phyloP scores from a whole-genome alignment of 2,329 filamentous ascomycete genomes.

The Colletotrichum agaves region DNA sequence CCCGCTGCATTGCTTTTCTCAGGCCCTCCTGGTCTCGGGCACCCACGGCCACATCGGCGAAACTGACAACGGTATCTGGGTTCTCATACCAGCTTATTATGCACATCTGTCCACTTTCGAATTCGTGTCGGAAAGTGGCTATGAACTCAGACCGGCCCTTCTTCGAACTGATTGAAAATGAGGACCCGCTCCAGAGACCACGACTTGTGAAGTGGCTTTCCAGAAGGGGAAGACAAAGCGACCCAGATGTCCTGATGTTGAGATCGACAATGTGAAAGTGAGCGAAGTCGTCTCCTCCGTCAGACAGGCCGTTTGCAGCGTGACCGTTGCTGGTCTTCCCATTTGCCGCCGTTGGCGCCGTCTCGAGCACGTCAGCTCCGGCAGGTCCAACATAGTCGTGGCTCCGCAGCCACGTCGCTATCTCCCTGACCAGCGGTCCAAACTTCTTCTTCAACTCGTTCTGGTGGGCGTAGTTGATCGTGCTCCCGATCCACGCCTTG shows the following conservation, averaged over 20 bases:
- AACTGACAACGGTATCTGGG: slow-evolving; percentile 39
- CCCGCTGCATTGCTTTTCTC: slow-evolving; percentile 39
- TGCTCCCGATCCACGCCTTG: slow-evolving; percentile 49
- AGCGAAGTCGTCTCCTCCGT: slow-evolving; percentile 18
- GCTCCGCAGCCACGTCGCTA: slow-evolving; percentile 43
- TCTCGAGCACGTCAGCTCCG: slow-evolving; percentile 48
- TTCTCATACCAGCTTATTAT: slow-evolving; percentile 49
- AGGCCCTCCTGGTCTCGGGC: slow-evolving; percentile 42
- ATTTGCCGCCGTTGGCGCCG: slow-evolving; percentile 24
- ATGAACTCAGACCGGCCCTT: slow-evolving; percentile 43
- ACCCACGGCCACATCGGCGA: slow-evolving; percentile 47
- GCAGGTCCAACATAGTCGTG: slow-evolving; percentile 48
- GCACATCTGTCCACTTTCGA: slow-evolving; percentile 44
- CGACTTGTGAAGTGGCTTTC: slow-evolving; percentile 44
- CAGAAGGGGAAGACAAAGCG: slow-evolving; percentile 45
- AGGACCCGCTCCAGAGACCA: slow-evolving; percentile 43
- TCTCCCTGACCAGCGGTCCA: slow-evolving; percentile 38
- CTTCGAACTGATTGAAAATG: slow-evolving; percentile 43
- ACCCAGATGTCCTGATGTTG: slow-evolving; percentile 48
- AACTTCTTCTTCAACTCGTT: slow-evolving; percentile 44
- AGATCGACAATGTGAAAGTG: slow-evolving; percentile 46
- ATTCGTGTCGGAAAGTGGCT: slow-evolving; percentile 40
- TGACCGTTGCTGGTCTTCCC: slow-evolving; percentile 24
- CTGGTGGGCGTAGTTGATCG: slow-evolving; percentile 47
- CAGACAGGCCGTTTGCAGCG: background rate